Evolutionary conservation across 73 alveolate species (phyloP).

Genomic region (Paramecium sexaurelia): DNA sequence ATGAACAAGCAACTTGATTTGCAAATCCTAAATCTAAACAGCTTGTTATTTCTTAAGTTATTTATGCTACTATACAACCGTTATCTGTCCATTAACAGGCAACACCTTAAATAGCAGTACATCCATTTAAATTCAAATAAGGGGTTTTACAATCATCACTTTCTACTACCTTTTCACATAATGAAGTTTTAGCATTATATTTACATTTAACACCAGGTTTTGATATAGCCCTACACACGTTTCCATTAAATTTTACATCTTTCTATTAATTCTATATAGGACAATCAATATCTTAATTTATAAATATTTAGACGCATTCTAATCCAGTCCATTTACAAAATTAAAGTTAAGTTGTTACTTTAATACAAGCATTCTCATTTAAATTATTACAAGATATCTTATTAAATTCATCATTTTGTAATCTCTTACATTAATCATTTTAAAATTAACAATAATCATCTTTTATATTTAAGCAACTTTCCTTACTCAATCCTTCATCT

Average conservation of each 20-base stretch:
- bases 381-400: not conserved
- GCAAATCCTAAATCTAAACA: constrained; percentile 46
- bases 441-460: not conserved
- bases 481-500: not conserved
- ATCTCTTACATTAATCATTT: not conserved
- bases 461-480: not conserved
- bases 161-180: not conserved
- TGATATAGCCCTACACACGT: not conserved
- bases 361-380: not conserved
- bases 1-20: constrained; percentile 2
- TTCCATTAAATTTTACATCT: constrained; percentile 2
- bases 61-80: not conserved
- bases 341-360: constrained; percentile 12
- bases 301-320: not conserved
- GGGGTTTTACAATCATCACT: constrained; percentile 10
- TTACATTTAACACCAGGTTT: not conserved
- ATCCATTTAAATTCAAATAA: constrained; percentile 12
- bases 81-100: constrained; percentile 14
- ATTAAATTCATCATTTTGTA: not conserved
- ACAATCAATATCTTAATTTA: not conserved
- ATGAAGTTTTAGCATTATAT: not conserved
- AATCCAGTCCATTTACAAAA: constrained; percentile 21
- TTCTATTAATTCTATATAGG: not conserved
- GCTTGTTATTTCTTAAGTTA: not conserved
- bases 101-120: not conserved